A percentile compares a stretch with the other conserved stretches of the same genome.
phyloP scores from a whole-genome alignment of 164 flowering plant genomes.

The Liriodendron chinense region DNA sequence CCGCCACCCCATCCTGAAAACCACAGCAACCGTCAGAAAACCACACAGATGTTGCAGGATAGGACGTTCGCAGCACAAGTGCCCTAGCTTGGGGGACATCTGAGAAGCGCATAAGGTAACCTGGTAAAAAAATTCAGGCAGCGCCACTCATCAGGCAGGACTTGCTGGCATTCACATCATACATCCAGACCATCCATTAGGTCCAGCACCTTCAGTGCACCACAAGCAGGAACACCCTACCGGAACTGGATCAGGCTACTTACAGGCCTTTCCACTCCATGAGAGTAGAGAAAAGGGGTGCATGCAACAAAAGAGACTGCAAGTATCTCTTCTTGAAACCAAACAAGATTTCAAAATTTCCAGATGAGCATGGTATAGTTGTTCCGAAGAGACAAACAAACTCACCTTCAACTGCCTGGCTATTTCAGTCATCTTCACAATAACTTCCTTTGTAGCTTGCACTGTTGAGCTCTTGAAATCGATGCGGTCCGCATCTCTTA shows the following conservation, averaged over 20 bases:
- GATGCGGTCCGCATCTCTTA: slow-evolving; percentile 52
- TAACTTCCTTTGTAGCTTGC: slow-evolving; percentile 39
- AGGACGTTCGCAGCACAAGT: no score
- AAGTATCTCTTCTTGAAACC: neutral
- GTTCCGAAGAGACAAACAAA: neutral
- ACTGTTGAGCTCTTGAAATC: slow-evolving; percentile 41
- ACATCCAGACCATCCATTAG: no score
- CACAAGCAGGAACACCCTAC: no score
- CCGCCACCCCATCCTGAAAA: slow-evolving; percentile 28
- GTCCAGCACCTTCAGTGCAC: no score
- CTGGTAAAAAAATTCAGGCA: no score
- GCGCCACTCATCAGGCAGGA: no score
- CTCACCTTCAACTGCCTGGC: slow-evolving; percentile 28
- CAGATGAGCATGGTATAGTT: neutral
- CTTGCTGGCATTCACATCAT: no score
- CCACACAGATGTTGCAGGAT: no score
- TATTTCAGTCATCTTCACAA: slow-evolving; percentile 36
- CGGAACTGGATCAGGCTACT: neutral
- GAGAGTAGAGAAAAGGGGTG: neutral
- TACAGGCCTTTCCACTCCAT: neutral
- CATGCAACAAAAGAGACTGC: neutral
- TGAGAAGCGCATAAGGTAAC: no score
- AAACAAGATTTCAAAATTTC: neutral
- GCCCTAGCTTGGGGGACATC: no score
- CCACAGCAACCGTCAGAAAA: neutral